Evolutionary conservation across 2,329 filamentous ascomycete genomes (phyloP).

Genomic region (Colletotrichum destructivum): DNA sequence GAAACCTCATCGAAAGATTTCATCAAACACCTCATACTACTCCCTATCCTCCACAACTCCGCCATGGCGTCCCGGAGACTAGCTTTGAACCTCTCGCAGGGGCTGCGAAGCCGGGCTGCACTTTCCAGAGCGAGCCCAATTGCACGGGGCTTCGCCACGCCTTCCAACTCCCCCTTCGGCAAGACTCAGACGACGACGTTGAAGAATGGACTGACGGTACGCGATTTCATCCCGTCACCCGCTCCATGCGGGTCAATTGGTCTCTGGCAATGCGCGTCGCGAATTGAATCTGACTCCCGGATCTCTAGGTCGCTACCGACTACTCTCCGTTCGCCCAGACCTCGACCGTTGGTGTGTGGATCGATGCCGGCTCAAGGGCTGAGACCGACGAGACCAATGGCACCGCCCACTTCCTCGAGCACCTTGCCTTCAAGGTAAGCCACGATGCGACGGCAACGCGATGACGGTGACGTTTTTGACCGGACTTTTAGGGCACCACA

Average conservation of each 20-base stretch:
- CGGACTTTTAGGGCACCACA: slow-evolving; percentile 79
- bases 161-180: slow-evolving; percentile 75
- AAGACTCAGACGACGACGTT: slow-evolving; percentile 97
- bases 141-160: slow-evolving; percentile 91
- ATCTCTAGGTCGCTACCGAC: slow-evolving; percentile 89
- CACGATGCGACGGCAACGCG: slow-evolving; percentile 24
- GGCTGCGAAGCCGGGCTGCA: slow-evolving; percentile 89
- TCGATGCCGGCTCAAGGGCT: slow-evolving; percentile 97
- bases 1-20: slow-evolving; percentile 60
- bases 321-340: slow-evolving; percentile 99
- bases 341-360: slow-evolving; percentile 98
- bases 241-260: slow-evolving; percentile 54
- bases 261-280: slow-evolving; percentile 44
- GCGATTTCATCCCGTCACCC: slow-evolving; percentile 45
- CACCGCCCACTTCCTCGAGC: slow-evolving; percentile 99
- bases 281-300: slow-evolving; percentile 47
- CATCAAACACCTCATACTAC: slow-evolving; percentile 71
- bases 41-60: slow-evolving; percentile 65
- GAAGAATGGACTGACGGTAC: slow-evolving; percentile 96
- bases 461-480: slow-evolving; percentile 22
- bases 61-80: slow-evolving; percentile 97
- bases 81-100: slow-evolving; percentile 93
- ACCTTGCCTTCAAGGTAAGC: slow-evolving; percentile 97
- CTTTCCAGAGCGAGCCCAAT: slow-evolving; percentile 83
- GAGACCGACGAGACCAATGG: slow-evolving; percentile 99